phyloP scores from a whole-genome alignment of 2,329 filamentous ascomycete species.

The Aureobasidium sp. region DNA sequence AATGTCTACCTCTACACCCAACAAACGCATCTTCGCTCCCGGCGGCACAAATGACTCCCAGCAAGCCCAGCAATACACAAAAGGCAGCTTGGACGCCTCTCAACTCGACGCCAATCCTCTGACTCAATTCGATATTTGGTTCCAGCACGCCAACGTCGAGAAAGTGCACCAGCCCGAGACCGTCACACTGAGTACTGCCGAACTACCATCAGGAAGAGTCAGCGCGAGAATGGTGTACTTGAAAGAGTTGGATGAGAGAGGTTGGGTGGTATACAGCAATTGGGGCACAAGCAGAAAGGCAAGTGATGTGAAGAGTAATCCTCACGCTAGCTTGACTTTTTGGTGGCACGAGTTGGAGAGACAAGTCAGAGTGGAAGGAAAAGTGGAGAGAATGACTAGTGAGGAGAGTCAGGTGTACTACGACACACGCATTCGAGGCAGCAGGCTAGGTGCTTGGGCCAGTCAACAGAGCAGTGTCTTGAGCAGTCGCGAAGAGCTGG shows the following conservation, averaged over 20 bases:
- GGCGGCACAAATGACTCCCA: slow-evolving; percentile 49
- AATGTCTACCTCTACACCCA: slow-evolving; percentile 4
- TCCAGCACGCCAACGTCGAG: slow-evolving; percentile 59
- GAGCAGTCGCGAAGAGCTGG: slow-evolving; percentile 61
- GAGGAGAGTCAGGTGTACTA: slow-evolving; percentile 67
- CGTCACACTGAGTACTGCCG: slow-evolving; percentile 77
- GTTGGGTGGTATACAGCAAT: slow-evolving; percentile 92
- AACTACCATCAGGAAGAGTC: slow-evolving; percentile 75
- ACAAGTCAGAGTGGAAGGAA: slow-evolving; percentile 84
- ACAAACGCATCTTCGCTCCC: slow-evolving; percentile 53
- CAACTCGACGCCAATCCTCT: slow-evolving; percentile 63
- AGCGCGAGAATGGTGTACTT: slow-evolving; percentile 84
- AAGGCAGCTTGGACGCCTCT: slow-evolving; percentile 52
- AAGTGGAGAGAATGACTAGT: slow-evolving; percentile 55
- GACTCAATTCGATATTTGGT: slow-evolving; percentile 85
- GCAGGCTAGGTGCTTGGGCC: slow-evolving; percentile 85
- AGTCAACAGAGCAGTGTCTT: slow-evolving; percentile 80
- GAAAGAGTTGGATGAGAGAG: slow-evolving; percentile 77
- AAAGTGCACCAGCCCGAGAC: slow-evolving; percentile 74
- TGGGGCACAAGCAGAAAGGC: slow-evolving; percentile 70
- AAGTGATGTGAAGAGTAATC: slow-evolving; percentile 63
- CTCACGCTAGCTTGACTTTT: slow-evolving; percentile 76
- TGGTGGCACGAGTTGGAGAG: slow-evolving; percentile 83
- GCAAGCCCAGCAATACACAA: slow-evolving; percentile 71
- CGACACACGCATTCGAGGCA: slow-evolving; percentile 65